Percentiles rank a stretch among this genome's conserved stretches.
phyloP scores from a whole-genome alignment of 352 stramenopile species.

The Blastocystis sp. region DNA sequence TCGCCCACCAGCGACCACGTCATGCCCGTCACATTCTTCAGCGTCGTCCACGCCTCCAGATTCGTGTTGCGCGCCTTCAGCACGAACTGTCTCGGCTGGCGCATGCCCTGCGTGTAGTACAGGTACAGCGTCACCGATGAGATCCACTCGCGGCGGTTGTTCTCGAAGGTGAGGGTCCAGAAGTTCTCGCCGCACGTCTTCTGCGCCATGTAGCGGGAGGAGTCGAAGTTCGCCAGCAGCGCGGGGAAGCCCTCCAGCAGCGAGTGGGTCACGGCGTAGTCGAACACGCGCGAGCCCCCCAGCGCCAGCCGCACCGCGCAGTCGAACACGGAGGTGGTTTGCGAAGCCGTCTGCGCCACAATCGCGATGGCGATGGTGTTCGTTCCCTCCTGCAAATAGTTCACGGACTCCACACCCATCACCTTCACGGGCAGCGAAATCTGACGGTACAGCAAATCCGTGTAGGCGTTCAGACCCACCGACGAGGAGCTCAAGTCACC shows the following conservation, averaged over 20 bases:
- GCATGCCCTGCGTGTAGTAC: background rate
- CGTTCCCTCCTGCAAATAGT: background rate
- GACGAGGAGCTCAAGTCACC: background rate
- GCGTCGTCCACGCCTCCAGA: background rate
- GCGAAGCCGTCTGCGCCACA: constrained; percentile 3
- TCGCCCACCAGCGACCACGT: background rate
- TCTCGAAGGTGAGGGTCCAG: background rate
- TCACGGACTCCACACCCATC: background rate
- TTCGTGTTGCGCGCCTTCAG: background rate
- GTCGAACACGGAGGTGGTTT: background rate
- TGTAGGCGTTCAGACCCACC: background rate
- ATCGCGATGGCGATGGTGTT: constrained; percentile 56
- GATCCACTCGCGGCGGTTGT: constrained; percentile 42
- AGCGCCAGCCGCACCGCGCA: background rate
- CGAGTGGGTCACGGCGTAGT: background rate
- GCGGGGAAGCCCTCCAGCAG: background rate
- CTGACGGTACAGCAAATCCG: background rate
- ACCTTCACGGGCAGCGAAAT: background rate
- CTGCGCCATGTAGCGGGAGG: constrained; percentile 4
- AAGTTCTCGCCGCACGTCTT: background rate
- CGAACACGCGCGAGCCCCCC: constrained; percentile 32
- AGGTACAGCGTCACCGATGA: constrained; percentile 15
- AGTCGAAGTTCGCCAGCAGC: constrained; percentile 17
- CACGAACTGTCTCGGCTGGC: background rate
- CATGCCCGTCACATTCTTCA: background rate